Evolutionary conservation across 2,329 filamentous ascomycete genomes (phyloP), one percentile per base, ranked within the genome.

Genomic region (Arthroderma uncinatum): DNA sequence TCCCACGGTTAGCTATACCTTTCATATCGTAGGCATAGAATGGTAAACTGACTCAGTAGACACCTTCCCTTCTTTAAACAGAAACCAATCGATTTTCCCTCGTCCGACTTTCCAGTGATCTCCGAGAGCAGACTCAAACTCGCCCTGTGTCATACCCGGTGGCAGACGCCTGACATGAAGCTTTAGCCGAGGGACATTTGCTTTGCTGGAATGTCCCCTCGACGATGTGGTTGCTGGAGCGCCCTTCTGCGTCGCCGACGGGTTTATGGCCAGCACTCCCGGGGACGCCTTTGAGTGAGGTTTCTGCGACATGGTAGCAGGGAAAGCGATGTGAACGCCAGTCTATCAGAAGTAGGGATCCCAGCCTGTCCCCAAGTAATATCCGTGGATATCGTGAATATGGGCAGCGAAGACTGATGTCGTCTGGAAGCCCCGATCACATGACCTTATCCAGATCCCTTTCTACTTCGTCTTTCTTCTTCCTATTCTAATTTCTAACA

Each of bases 21-120:
- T 16, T n/a, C 9, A 7, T 42, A 36, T 10, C 12, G 12, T 36
- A 36, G 12, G 12, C 10, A 33, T 33, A 33, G 2, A 33, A 33
- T 28, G 40, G 19, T 23, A 47, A 50, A 73, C 83, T 63, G 75
- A 94, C 90, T 95, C 88, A 67, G 84, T 86, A 1, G 90, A 91
- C 47, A 92, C 78, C 68, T 95, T 95, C 63, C 85, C 85, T 57
- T 79, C 73, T 58, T 80, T 80, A 69, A 82, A 98, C 53, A 80
- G 80, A 62, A 87, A 78, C 88, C 89, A 96, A 69, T 95, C 91
- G 10, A 94, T 82, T 68, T 85, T 93, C 33, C 89, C 89, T 52
- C 80, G 81, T n/a, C 87, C 87, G 2, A 80, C 65, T 65, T 84
- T 87, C 92, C 92, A 97, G 53, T 90, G 85, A 1, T 84, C 79